Conservation (phyloP, 495 filamentous ascomycete species). For the Hypoxylon subgilvum region DNA sequence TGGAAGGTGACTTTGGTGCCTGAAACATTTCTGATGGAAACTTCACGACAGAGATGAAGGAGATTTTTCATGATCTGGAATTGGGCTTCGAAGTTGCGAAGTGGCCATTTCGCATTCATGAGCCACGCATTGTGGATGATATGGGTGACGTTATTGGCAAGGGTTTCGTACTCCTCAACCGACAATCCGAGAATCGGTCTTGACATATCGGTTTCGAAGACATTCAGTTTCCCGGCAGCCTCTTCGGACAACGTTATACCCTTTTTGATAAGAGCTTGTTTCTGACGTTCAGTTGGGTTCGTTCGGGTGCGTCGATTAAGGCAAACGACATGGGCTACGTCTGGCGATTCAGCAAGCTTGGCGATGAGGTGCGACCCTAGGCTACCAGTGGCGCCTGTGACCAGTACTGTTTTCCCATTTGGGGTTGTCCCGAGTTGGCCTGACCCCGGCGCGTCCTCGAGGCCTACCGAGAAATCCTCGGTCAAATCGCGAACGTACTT, state of each 20-base stretch:
- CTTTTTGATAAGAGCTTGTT: conserved; percentile 44
- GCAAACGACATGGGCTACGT: conserved; percentile 52
- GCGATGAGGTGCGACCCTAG: conserved; percentile 57
- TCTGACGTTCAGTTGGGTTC: conserved; percentile 45
- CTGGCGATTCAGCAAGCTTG: conserved; percentile 40
- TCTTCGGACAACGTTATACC: conserved; percentile 39
- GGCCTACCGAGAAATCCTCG: conserved; percentile 25
- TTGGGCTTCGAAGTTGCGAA: conserved; percentile 56
- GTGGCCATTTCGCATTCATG: conserved; percentile 53
- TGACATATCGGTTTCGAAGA: conserved; percentile 55
- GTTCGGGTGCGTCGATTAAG: conserved; percentile 51
- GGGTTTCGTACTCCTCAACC: conserved; percentile 42
- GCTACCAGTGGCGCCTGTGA: conserved; percentile 61
- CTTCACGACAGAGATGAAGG: conserved; percentile 49
- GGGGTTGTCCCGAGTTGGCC: conserved; percentile 23
- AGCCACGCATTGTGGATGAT: conserved; percentile 66
- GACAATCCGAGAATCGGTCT: conserved; percentile 57
- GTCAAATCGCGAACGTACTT: conserved; percentile 29
- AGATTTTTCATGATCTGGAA: conserved; percentile 56
- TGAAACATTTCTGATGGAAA: conserved; percentile 32
- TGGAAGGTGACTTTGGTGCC: conserved; percentile 49
- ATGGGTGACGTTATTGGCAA: conserved; percentile 55
- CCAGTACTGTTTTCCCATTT: conserved; percentile 49
- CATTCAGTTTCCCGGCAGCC: conserved; percentile 33
- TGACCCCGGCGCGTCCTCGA: conserved; percentile 4